Base-by-base conservation (phyloP, 2,329 filamentous ascomycete genomes). In the Penicillium sp. region DNA sequence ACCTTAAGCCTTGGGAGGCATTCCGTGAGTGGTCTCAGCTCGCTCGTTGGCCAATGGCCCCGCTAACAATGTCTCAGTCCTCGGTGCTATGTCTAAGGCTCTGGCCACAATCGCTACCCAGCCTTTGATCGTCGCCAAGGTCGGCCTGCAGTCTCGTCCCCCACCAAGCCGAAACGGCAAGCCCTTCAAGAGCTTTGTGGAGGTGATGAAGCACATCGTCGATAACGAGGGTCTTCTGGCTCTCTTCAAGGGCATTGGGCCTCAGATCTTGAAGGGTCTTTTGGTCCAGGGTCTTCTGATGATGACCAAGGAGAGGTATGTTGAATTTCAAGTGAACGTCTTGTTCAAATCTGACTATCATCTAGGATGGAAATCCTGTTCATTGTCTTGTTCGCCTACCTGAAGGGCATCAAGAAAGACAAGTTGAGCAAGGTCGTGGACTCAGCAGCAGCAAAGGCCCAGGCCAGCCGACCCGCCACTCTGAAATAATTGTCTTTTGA, bases 231-330 rank as follows among this genome's bases (percentile, higher is more conserved):
- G 94, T 3, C 72, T 83, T 1, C 67, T 88, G 11, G 88, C 88
- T n/a, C 81, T 99, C 1, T 99, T 97, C 81, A 99, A 99, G 78
- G 94, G 94, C 40, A 96, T 99, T 62, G 92, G 86, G 0, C 94
- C 94, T 3, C 94, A 99, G 73, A 89, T 99, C 48, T 75, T 92
- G 55, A 99, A 99, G 76, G 94, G 94, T 1, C 77, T 99, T 48
- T 72, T 99, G 45, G 94, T 99, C 2, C 94, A 99, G 70, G 94
- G 94, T 46, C 85, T 99, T 52, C 80, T 99, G 38, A 99, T 99
- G 94, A 99, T 97, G 92, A 94, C 92, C 45, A 99, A 99, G 77
- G 94, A 99, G 77, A 84, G 92, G 89, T 92, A 81, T 48, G 57
- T 52, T 42, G 38, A 42, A 16, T 10, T 18, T 7, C 22, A 32